A percentile compares a stretch with the other conserved stretches of the same genome.
Evolutionary conservation across 306 rosid species (phyloP).

Genomic region (Prunus mongolica): DNA sequence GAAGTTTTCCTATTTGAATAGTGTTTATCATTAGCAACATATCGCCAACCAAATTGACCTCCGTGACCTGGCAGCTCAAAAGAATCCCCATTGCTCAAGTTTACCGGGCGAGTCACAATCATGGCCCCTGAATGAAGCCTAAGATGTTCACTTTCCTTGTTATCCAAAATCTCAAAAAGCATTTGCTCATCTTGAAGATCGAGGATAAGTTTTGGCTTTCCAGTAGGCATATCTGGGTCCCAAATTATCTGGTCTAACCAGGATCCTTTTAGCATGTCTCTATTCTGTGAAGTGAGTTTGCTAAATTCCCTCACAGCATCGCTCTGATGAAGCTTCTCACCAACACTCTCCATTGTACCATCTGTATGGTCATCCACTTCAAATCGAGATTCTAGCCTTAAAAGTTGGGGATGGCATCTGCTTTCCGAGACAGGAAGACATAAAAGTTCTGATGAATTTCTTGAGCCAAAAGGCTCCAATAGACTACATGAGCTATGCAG

Average conservation of each 20-base stretch:
- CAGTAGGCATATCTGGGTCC: constrained; percentile 54
- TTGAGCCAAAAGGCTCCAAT: constrained; percentile 62
- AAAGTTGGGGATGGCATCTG: constrained; percentile 78
- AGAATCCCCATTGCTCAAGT: constrained; percentile 51
- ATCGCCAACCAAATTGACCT: constrained; percentile 84
- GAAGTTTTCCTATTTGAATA: constrained; percentile 87
- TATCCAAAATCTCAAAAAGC: constrained; percentile 87
- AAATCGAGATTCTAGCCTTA: constrained; percentile 63
- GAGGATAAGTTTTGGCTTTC: constrained; percentile 76
- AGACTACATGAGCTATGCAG: constrained; percentile 36
- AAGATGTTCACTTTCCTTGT: constrained; percentile 57
- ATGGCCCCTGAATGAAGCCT: constrained; percentile 90
- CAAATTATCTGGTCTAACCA: constrained; percentile 88
- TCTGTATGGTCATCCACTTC: constrained; percentile 41
- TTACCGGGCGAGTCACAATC: constrained; percentile 56
- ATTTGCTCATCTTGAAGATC: constrained; percentile 97
- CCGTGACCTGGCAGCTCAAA: constrained; percentile 72
- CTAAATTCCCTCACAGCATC: constrained; percentile 44
- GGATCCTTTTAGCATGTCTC: constrained; percentile 70
- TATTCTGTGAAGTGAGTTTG: constrained; percentile 61
- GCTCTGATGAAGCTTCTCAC: constrained; percentile 46
- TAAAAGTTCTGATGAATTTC: constrained; percentile 36
- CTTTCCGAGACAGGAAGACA: constrained; percentile 34
- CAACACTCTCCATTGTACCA: constrained; percentile 33
- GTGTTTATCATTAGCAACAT: constrained; percentile 82